Percentiles rank a stretch among this genome's conserved stretches.
phyloP scores from a whole-genome alignment of 2,329 filamentous ascomycete genomes.

The Pseudogymnoascus sp. region DNA sequence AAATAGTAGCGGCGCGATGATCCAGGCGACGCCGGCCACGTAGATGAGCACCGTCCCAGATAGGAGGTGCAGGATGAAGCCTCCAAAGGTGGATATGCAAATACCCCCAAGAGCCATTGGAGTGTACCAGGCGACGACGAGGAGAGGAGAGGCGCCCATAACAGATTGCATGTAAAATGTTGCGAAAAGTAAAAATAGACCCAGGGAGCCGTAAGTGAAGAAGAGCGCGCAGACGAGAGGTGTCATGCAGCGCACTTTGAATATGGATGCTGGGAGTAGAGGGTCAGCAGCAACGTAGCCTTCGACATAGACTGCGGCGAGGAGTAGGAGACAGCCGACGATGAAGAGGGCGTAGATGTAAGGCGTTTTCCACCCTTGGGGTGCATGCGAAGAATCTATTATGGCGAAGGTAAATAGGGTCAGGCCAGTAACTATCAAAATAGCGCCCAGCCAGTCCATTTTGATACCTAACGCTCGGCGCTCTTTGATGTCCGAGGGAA shows the following conservation, averaged over 20 bases:
- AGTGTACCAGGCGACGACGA: conserved; percentile 53
- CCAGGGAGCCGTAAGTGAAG: conserved; percentile 61
- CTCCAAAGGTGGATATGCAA: conserved; percentile 55
- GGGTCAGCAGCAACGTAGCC: conserved; percentile 62
- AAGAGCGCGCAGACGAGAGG: conserved; percentile 54
- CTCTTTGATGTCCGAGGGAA: conserved; percentile 41
- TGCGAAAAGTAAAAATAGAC: conserved; percentile 62
- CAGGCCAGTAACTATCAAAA: conserved; percentile 56
- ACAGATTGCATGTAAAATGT: conserved; percentile 56
- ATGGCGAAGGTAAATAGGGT: conserved; percentile 68
- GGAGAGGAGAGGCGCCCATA: conserved; percentile 45
- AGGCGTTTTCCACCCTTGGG: conserved; percentile 63
- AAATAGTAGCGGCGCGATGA: conserved; percentile 46
- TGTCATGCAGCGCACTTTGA: conserved; percentile 62
- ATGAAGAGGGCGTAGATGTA: conserved; percentile 63
- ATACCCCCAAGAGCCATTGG: conserved; percentile 64
- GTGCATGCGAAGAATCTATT: conserved; percentile 64
- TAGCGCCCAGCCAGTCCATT: conserved; percentile 65
- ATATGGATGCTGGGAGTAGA: conserved; percentile 62
- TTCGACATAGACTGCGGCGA: conserved; percentile 60
- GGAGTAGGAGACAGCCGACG: conserved; percentile 54
- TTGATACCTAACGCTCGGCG: conserved; percentile 33
- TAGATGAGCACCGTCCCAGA: conserved; percentile 46
- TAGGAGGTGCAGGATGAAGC: conserved; percentile 48
- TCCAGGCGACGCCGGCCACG: conserved; percentile 44